Evolutionary conservation across 352 stramenopile species (phyloP).

Genomic region (Pythium guiyangense): DNA sequence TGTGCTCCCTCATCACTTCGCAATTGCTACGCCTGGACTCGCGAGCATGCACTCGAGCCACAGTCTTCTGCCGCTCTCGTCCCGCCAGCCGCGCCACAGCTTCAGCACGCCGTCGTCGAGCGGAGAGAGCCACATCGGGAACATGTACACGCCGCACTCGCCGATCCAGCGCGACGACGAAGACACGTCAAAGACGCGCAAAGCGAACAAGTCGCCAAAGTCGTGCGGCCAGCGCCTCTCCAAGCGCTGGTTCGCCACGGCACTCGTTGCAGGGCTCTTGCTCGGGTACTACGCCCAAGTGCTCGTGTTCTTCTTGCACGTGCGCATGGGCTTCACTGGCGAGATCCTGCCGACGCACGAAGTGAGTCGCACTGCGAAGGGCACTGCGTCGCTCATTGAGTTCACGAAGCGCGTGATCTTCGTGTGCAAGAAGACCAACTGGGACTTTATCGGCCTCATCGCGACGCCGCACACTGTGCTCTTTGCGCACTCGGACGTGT

Average conservation of each 20-base stretch:
- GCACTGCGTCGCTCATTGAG: constrained; percentile 43
- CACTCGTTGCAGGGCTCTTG: constrained; percentile 28
- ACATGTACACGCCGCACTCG: constrained; percentile 3
- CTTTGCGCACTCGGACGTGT: constrained; percentile 64
- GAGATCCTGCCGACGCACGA: constrained; percentile 45
- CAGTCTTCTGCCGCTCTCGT: constrained; percentile 10
- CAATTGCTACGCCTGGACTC: too few relatives aligned
- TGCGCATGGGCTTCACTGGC: constrained; percentile 50
- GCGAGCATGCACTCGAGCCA: neutral
- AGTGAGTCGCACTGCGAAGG: constrained; percentile 33
- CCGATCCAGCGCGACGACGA: constrained; percentile 7
- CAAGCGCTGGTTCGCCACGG: constrained; percentile 17
- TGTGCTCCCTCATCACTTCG: too few relatives aligned
- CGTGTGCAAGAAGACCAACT: constrained; percentile 72
- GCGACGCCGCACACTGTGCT: constrained; percentile 56
- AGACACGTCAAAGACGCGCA: constrained; percentile 16
- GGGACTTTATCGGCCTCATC: constrained; percentile 72
- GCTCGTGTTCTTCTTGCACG: constrained; percentile 60
- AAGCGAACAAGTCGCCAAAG: neutral
- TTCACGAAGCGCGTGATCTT: constrained; percentile 62
- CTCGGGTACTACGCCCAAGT: constrained; percentile 69
- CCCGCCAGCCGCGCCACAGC: neutral
- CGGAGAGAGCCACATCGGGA: neutral
- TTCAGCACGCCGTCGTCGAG: neutral
- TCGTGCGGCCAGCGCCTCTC: neutral